These are phyloP conservation scores for Aspergillus uvarum DNA, from an alignment of 2,329 filamentous ascomycete species.

Conservation along the genomic window DNA sequence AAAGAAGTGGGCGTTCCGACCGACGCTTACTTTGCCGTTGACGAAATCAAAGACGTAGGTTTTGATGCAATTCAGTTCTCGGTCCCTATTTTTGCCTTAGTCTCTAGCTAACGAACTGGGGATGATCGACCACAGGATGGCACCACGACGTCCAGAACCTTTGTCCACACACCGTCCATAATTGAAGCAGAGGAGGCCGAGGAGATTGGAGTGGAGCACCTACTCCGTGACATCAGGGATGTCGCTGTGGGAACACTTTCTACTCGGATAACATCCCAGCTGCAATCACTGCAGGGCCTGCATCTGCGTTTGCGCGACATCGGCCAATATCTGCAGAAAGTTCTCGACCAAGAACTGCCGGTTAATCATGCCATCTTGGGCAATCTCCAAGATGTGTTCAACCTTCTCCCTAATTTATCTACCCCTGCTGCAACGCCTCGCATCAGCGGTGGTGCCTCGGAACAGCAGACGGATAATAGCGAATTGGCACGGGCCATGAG, in stretches of 20 bases:
- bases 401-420: conserved; percentile 91
- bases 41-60: conserved; percentile 98
- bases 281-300: conserved; percentile 94
- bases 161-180: conserved; percentile 95
- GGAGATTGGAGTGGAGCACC: conserved; percentile 97
- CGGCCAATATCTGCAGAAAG: conserved; percentile 91
- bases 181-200: conserved; percentile 99
- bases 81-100: not conserved
- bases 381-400: conserved; percentile 99
- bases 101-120: not conserved
- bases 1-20: conserved; percentile 97
- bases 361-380: conserved; percentile 97
- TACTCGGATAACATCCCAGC: conserved; percentile 93
- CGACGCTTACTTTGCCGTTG: conserved; percentile 97
- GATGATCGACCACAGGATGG: conserved; percentile 66
- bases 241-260: conserved; percentile 96
- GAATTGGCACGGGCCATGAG: conserved; percentile 96
- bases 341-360: conserved; percentile 85
- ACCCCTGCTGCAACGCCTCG: conserved; percentile 68
- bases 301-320: conserved; percentile 95
- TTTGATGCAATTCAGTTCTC: not conserved
- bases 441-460: conserved; percentile 55
- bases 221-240: conserved; percentile 95
- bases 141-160: conserved; percentile 93
- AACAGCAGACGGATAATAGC: conserved; percentile 65